Percentiles rank a stretch among this genome's conserved stretches.
Conservation (phyloP, 1,284 basidiomycete species). For the Ceratobasidium sp. region DNA sequence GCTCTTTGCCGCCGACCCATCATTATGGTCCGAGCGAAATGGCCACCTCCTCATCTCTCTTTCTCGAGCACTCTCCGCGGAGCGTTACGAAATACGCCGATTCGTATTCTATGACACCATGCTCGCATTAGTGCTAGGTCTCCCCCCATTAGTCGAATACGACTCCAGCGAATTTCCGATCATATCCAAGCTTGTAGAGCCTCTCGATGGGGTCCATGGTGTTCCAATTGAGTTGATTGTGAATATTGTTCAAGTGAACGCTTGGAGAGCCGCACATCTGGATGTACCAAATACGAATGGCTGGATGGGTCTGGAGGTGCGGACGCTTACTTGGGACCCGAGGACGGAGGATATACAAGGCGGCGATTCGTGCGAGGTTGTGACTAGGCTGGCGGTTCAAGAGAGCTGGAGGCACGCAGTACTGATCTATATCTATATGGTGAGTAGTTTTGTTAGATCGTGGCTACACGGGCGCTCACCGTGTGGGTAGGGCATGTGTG, state of each 20-base stretch:
- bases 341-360: neutral
- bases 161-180: neutral
- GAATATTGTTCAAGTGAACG: neutral
- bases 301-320: conserved; percentile 10
- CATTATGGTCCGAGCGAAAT: conserved; percentile 1
- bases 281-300: conserved; percentile 9
- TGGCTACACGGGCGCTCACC: no score
- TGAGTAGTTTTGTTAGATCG: no score
- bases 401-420: conserved; percentile 41
- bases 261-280: conserved; percentile 2
- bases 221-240: conserved; percentile 3
- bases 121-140: neutral
- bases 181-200: neutral
- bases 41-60: conserved; percentile 14
- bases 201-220: conserved; percentile 27
- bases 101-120: conserved; percentile 41
- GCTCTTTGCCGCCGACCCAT: conserved; percentile 2
- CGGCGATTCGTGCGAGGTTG: conserved; percentile 15
- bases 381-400: conserved; percentile 24
- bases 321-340: conserved; percentile 11
- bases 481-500: conserved; percentile 35
- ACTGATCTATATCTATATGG: conserved; percentile 40
- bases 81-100: conserved; percentile 34
- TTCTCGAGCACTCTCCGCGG: neutral
- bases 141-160: conserved; percentile 16